Conservation (phyloP, 148 eudicot genomes). For the Rhododendron henanense region DNA sequence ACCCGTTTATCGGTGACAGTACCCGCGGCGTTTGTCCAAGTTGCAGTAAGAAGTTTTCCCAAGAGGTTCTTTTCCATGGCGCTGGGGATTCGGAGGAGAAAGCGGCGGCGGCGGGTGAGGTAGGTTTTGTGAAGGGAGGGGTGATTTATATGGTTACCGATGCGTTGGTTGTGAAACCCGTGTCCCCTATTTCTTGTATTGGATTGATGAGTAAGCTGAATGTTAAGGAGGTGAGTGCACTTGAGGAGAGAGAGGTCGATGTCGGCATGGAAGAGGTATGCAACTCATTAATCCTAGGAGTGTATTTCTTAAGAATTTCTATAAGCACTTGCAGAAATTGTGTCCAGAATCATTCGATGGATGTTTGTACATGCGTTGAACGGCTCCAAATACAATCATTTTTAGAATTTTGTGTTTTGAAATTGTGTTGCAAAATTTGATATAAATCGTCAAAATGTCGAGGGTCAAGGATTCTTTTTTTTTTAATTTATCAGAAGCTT, state of each 20-base stretch:
- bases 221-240: background rate
- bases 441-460: no score
- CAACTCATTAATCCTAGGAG: no score
- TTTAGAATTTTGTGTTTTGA: no score
- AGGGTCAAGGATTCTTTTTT: no score
- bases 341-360: no score
- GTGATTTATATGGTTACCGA: slow-evolving; percentile 36
- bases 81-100: background rate
- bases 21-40: background rate
- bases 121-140: slow-evolving; percentile 14
- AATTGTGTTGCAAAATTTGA: no score
- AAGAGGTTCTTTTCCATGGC: no score
- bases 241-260: background rate
- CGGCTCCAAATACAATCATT: no score
- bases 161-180: slow-evolving; percentile 25
- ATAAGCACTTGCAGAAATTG: no score
- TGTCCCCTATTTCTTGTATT: slow-evolving; percentile 21
- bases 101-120: background rate
- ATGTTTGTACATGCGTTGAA: no score
- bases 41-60: background rate
- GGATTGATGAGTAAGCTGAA: background rate
- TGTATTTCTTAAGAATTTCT: no score
- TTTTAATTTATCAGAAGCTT: no score
- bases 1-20: background rate
- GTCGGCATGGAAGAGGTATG: background rate